Evolutionary conservation across 2,329 filamentous ascomycete species (phyloP), one percentile per base, ranked within the genome.

Genomic region (Fusarium miscanthi): DNA sequence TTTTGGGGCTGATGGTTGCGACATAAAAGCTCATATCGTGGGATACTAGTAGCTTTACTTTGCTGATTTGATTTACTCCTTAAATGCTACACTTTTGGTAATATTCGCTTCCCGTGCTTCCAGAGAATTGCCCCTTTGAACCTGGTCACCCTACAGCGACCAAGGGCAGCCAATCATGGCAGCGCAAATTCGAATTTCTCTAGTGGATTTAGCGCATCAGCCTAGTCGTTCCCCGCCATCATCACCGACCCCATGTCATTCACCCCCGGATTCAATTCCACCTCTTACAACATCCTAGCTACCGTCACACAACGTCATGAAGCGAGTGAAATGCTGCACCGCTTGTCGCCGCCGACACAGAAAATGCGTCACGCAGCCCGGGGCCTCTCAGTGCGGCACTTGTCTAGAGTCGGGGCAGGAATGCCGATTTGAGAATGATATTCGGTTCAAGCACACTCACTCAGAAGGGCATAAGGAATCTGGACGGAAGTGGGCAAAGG

Each of bases 321-420:
- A 49, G 16, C 42, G 42, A 10, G 52, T 41, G 1, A 66, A 66
- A 12, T 66, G 63, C 6, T 66, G 60, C 16, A 43, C 21, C 0
- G 35, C 60, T 7, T 66, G 60, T 33, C 60, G 63, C 13, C 49
- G 60, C 3, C 37, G 49, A 23, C 63, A 66, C 4, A 37, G 63
- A 8, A 66, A 65, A 33, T 66, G 63, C 3, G 60, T 66, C 8
- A 42, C 51, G 0, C 49, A 58, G 1, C 42, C 60, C 0, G 49
- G 63, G 0, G 42, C 63, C 0, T 49, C 49, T 1, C 30, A 49
- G 10, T 66, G 63, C 12, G 60, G 60, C 4, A 45, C 60, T 1
- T 66, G 63, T 9, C 35, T 65, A 14, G 63, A 66, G 31, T 57
- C 61, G 0, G 60, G 60, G 1, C 35, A 58, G 13, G 35, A 66